Evolutionary conservation across 495 filamentous ascomycete species (phyloP).

Genomic region (Podospora comata): DNA sequence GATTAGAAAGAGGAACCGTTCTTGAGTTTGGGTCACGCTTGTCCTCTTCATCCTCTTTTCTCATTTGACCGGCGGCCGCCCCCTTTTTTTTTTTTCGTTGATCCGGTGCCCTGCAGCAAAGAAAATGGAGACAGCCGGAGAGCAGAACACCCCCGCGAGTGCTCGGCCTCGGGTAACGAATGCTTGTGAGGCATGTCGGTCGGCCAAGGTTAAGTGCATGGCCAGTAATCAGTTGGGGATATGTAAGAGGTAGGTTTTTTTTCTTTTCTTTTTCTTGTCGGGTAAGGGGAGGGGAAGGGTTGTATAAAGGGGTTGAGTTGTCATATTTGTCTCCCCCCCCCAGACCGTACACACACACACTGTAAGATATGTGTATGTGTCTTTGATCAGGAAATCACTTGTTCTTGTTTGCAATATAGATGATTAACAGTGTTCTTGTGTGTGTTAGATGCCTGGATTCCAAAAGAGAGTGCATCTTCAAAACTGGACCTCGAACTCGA

Average conservation of each 20-base stretch:
- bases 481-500: conserved; percentile 44
- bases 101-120: not conserved
- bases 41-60: not conserved
- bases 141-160: not conserved
- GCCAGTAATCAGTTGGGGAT: conserved; percentile 40
- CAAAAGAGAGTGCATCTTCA: conserved; percentile 49
- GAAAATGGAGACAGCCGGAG: not conserved
- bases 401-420: not conserved
- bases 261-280: too few relatives aligned
- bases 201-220: conserved; percentile 47
- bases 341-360: not conserved
- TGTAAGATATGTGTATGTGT: too few relatives aligned
- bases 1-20: not conserved
- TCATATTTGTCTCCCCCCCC: conserved; percentile 3
- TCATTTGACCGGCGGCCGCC: not conserved
- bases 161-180: conserved; percentile 36
- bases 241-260: conserved; percentile 42
- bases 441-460: conserved; percentile 43
- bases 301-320: not conserved
- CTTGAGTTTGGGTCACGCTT: not conserved
- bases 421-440: not conserved
- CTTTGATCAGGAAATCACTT: too few relatives aligned
- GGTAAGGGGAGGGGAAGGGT: too few relatives aligned
- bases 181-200: conserved; percentile 48
- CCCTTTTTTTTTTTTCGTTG: too few relatives aligned